Evolutionary conservation across 1,284 basidiomycete species (phyloP), one percentile per base, ranked within the genome.

Genomic region (Ganoderma lucidum): DNA sequence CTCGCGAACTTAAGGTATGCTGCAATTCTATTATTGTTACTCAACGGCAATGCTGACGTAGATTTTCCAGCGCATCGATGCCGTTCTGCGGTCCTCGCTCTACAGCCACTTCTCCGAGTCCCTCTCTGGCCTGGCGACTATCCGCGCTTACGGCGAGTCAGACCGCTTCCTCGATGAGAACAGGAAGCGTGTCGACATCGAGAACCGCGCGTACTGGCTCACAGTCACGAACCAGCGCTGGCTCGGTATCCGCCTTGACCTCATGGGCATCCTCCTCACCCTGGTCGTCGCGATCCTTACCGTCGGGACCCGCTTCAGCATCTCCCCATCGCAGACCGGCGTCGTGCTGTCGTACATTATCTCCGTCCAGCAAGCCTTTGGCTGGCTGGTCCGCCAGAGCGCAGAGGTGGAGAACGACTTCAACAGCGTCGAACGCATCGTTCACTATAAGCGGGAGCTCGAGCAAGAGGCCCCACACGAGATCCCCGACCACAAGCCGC

Each of bases 321-420:
- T 96, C 61, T 93, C 92, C 0, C 92, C 96, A 0, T 86, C 93
- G 3, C 89, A 95, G 75, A 95, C 92, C 72, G 90, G 91, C 83
- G 80, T 93, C 56, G 87, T 89, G 12, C 81, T 95, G 23, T 91
- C 93, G 1, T 96, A 95, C 79, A 93, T 95, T 75, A 83, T 96
- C 64, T 87, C 87, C 62, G 87, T 93, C 2, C 91, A 93, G 78
- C 89, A 90, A 83, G 80, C 88, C 0, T 96, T 96, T 76, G 90
- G 92, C 17, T 95, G 90, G 93, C 86, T 96, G 77, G 90, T 96
- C 61, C 89, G 94, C 30, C 95, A 96, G 78, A 86, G 87, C 63
- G 93, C 93, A 3, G 93, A 96, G 77, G 90, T 96, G 17, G 94
- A 97, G 80, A 96, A 97, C 79, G 89, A 96, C 80, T 96, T 97